A percentile compares a stretch with the other conserved stretches of the same genome.
Conservation (phyloP, 495 filamentous ascomycete genomes). For the Neurospora sp. region DNA sequence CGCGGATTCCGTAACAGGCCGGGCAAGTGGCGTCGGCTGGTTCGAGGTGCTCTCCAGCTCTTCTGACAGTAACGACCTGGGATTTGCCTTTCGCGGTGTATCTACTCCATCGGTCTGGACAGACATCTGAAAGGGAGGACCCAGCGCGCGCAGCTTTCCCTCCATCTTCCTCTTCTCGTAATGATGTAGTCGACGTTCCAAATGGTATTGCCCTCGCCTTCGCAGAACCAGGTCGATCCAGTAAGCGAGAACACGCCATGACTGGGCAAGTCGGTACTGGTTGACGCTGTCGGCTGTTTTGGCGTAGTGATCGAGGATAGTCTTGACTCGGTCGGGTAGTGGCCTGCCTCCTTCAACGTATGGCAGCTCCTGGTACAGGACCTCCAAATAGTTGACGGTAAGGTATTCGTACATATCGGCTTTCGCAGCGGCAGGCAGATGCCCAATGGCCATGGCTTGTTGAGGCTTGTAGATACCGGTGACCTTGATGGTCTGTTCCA, state of each 20-base stretch:
- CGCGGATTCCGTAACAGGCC: constrained; percentile 44
- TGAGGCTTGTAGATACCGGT: constrained; percentile 43
- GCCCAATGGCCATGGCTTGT: constrained; percentile 54
- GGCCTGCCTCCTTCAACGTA: constrained; percentile 14
- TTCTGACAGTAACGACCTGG: constrained; percentile 31
- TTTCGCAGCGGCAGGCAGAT: constrained; percentile 45
- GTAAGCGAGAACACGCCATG: constrained; percentile 61
- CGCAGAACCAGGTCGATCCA: constrained; percentile 51
- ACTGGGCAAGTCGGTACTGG: constrained; percentile 58
- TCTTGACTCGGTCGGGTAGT: constrained; percentile 33
- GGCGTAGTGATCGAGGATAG: constrained; percentile 54
- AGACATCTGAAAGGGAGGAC: constrained; percentile 3
- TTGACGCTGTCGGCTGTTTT: constrained; percentile 48
- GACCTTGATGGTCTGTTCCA: constrained; percentile 53
- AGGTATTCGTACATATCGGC: constrained; percentile 48
- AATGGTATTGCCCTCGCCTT: constrained; percentile 47
- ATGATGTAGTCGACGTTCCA: constrained; percentile 30
- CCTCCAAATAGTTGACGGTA: constrained; percentile 47
- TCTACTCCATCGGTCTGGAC: constrained; percentile 19
- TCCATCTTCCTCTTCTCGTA: constrained; percentile 20
- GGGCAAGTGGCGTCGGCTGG: constrained; percentile 66
- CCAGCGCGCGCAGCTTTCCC: constrained; percentile 1
- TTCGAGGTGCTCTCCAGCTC: constrained; percentile 67
- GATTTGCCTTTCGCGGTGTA: constrained; percentile 27
- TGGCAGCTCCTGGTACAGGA: constrained; percentile 31